Conservation (phyloP, 148 eudicot genomes). For the Spergularia marina region DNA sequence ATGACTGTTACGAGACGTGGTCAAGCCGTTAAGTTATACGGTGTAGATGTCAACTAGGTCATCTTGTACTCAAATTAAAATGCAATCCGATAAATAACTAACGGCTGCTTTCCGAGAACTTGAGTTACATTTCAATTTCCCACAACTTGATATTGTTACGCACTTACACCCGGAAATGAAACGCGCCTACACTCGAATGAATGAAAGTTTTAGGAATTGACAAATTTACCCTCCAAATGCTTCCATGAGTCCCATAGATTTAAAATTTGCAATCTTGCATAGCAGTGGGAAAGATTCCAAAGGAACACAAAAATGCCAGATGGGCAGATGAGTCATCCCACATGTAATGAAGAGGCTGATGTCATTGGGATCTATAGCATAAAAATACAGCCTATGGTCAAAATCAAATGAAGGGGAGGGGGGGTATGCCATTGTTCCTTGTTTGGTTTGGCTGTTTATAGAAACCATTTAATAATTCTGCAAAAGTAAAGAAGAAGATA, state of each 20-base stretch:
- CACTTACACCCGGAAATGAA: too few species aligned
- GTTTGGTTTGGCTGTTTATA: slow-evolving; percentile 16
- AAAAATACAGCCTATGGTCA: slow-evolving; percentile 6
- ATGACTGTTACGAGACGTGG: too few species aligned
- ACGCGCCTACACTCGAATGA: too few species aligned
- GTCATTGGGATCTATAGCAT: slow-evolving; percentile 27
- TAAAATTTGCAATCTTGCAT: too few species aligned
- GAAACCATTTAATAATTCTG: background rate
- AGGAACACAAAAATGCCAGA: slow-evolving; percentile 7
- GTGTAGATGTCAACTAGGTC: too few species aligned
- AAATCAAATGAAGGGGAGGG: slow-evolving; percentile 5
- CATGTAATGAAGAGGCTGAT: slow-evolving; percentile 19
- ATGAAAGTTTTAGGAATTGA: background rate
- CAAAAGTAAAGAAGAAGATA: background rate
- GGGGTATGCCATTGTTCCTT: background rate
- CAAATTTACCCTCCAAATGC: slow-evolving; percentile 1
- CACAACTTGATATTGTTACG: too few species aligned
- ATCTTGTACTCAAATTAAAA: too few species aligned
- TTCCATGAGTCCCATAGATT: too few species aligned
- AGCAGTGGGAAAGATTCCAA: slow-evolving; percentile 5
- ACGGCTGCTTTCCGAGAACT: too few species aligned
- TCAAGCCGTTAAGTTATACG: too few species aligned
- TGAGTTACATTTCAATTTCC: too few species aligned
- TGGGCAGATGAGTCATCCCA: slow-evolving; percentile 23
- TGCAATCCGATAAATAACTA: too few species aligned